Evolutionary conservation across 306 rosid species (phyloP).

Genomic region (Prunus fruticosa): DNA sequence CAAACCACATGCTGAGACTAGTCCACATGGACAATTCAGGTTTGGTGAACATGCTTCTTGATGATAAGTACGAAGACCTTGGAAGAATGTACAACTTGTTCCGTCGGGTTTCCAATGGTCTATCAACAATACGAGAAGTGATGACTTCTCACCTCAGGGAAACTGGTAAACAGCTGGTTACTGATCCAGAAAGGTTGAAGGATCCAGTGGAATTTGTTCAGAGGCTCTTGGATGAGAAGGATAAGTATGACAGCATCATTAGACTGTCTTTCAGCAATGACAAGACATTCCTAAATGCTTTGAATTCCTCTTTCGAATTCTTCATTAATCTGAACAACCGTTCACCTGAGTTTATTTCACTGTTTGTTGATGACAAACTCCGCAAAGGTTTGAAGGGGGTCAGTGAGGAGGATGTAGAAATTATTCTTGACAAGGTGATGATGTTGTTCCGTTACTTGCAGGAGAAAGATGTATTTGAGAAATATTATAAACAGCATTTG

Average conservation of each 20-base stretch:
- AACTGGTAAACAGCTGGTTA: slow-evolving; percentile 71
- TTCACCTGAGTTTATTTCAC: slow-evolving; percentile 79
- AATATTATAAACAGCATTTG: slow-evolving; percentile 82
- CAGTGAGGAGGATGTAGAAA: slow-evolving; percentile 90
- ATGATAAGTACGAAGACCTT: slow-evolving; percentile 76
- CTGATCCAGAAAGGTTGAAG: slow-evolving; percentile 79
- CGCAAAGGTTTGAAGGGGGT: slow-evolving; percentile 79
- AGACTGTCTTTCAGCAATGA: slow-evolving; percentile 70
- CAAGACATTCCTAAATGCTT: slow-evolving; percentile 86
- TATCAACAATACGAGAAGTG: slow-evolving; percentile 57
- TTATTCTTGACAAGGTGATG: slow-evolving; percentile 82
- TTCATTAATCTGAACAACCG: slow-evolving; percentile 71
- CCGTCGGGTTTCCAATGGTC: slow-evolving; percentile 61
- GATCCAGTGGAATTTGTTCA: slow-evolving; percentile 85
- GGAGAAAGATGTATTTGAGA: slow-evolving; percentile 80
- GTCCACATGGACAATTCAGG: slow-evolving; percentile 85
- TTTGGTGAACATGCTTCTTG: slow-evolving; percentile 71
- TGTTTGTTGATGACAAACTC: slow-evolving; percentile 78
- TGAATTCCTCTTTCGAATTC: slow-evolving; percentile 86
- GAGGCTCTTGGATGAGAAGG: slow-evolving; percentile 72
- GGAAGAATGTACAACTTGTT: slow-evolving; percentile 76
- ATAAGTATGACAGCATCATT: slow-evolving; percentile 73
- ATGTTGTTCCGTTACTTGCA: slow-evolving; percentile 74
- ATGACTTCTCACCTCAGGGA: slow-evolving; percentile 76
- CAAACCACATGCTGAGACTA: slow-evolving; percentile 73